Base-by-base conservation (phyloP, 2,329 filamentous ascomycete genomes). In the Knufia fluminis region DNA sequence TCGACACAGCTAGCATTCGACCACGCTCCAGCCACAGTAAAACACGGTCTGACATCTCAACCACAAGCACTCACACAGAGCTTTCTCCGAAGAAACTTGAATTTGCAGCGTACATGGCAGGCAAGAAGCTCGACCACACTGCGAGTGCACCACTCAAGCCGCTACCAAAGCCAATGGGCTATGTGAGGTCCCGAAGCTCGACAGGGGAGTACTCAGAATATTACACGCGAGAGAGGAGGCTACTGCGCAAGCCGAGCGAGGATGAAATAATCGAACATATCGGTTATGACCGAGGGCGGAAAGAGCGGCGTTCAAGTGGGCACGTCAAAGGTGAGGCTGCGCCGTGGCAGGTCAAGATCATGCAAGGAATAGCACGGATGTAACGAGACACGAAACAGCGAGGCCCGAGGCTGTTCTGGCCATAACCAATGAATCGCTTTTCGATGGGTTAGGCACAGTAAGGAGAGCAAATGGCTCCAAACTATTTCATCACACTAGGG, bases 91-190 rank as follows among this genome's bases (percentile, higher is more conserved):
- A 38, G 20, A 46, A 38, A 17, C 20, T 46, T 8, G 44, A 46
- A 22, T 46, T 46, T 46, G 44, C 44, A 24, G 44, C 36, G 20
- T 46, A 46, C 26, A n/a, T 46, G 3, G 44, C 44, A 4, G 44
- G 44, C 4, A 38, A 26, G 22, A 35, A 24, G 20, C 44, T 46
- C 33, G 44, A 46, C 10, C 44, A 46, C 44, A 22, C 38, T n/a
- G 31, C 44, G n/a, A 6, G 17, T 12, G 6, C 31, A 14, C 28
- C 28, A 10, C 44, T 28, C 3, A 36, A 46, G 23, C 22, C 17
- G 8, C 44, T 32, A 3, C 10, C n/a, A 16, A 35, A 28, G 16
- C 44, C 44, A 23, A 36, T 46, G 44, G 44, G 44, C 4, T 46
- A 33, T 26, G 44, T 46, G 12, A 24, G 44, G 9, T 46, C 44